These are phyloP conservation scores for Fusarium pininemorale DNA, from an alignment of 2,329 filamentous ascomycete species.

Conservation along the genomic window DNA sequence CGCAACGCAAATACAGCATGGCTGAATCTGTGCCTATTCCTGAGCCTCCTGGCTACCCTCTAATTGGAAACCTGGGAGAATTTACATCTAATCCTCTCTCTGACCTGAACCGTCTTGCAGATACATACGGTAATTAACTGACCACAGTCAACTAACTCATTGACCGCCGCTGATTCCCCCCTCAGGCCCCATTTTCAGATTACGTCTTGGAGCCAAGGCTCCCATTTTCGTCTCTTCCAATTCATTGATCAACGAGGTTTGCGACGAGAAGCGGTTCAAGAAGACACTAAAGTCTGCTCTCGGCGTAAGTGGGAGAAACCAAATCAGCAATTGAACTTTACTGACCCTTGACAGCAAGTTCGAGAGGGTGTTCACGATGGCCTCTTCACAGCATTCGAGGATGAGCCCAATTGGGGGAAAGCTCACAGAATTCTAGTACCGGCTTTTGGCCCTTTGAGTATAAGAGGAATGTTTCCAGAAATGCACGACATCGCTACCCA, in stretches of 20 bases:
- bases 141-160: background rate
- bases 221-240: slow-evolving; percentile 60
- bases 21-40: slow-evolving; percentile 62
- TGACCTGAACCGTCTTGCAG: slow-evolving; percentile 65
- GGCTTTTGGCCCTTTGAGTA: slow-evolving; percentile 74
- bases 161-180: slow-evolving; percentile 2
- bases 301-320: slow-evolving; percentile 39
- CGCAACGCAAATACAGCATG: slow-evolving; percentile 36
- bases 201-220: slow-evolving; percentile 23
- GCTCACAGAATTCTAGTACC: slow-evolving; percentile 73
- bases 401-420: slow-evolving; percentile 71
- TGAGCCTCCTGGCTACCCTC: slow-evolving; percentile 68
- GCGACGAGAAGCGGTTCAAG: slow-evolving; percentile 71
- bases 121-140: slow-evolving; percentile 67
- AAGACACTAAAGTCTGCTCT: slow-evolving; percentile 65
- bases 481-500: slow-evolving; percentile 75
- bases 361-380: slow-evolving; percentile 70
- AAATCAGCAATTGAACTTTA: background rate
- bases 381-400: slow-evolving; percentile 67
- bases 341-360: slow-evolving; percentile 53
- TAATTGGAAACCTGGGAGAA: slow-evolving; percentile 72
- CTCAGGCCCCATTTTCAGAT: slow-evolving; percentile 36
- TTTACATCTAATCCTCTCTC: slow-evolving; percentile 67
- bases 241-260: slow-evolving; percentile 69
- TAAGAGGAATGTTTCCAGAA: slow-evolving; percentile 74